A percentile compares a stretch with the other conserved stretches of the same genome.
These are phyloP conservation scores for Agaricus subrufescens DNA, from an alignment of 768 basidiomycete genomes.

Conservation along the genomic window DNA sequence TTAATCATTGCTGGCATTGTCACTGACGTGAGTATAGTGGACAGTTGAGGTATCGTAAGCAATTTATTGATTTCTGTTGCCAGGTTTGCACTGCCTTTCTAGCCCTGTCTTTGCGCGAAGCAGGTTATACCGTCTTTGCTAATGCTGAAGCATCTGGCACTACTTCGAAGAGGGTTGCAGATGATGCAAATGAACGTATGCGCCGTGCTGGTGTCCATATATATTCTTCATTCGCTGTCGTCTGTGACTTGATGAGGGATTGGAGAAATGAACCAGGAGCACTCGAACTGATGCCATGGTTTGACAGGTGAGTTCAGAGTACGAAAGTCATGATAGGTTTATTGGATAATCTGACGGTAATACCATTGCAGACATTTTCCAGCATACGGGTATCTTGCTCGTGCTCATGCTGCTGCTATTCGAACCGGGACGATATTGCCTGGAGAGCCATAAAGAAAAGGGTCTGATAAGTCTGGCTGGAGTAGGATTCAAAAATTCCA, in stretches of 20 bases:
- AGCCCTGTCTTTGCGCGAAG: slow-evolving; percentile 39
- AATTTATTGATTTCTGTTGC: background rate
- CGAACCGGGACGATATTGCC: slow-evolving; percentile 16
- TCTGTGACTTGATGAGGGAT: slow-evolving; percentile 44
- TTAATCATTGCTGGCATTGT: slow-evolving; percentile 45
- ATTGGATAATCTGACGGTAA: background rate
- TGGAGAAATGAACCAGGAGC: slow-evolving; percentile 46
- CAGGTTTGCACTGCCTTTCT: slow-evolving; percentile 47
- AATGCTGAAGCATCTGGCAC: slow-evolving; percentile 45
- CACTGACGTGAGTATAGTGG: slow-evolving; percentile 34
- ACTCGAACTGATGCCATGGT: slow-evolving; percentile 36
- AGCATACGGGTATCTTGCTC: slow-evolving; percentile 22
- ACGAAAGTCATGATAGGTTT: too few relatives aligned
- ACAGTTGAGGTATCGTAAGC: background rate
- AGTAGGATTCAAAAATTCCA: too few relatives aligned
- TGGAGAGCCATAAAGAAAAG: slow-evolving; percentile 11
- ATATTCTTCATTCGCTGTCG: slow-evolving; percentile 38
- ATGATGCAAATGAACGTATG: slow-evolving; percentile 45
- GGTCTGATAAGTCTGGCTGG: too few relatives aligned
- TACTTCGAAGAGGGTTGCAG: slow-evolving; percentile 32
- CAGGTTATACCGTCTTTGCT: slow-evolving; percentile 43
- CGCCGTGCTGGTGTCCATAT: slow-evolving; percentile 42
- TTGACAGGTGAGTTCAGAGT: slow-evolving; percentile 32
- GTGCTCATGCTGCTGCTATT: slow-evolving; percentile 22
- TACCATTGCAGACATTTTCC: slow-evolving; percentile 17